Conservation (phyloP, 768 basidiomycete genomes). For the Mycena metata region DNA sequence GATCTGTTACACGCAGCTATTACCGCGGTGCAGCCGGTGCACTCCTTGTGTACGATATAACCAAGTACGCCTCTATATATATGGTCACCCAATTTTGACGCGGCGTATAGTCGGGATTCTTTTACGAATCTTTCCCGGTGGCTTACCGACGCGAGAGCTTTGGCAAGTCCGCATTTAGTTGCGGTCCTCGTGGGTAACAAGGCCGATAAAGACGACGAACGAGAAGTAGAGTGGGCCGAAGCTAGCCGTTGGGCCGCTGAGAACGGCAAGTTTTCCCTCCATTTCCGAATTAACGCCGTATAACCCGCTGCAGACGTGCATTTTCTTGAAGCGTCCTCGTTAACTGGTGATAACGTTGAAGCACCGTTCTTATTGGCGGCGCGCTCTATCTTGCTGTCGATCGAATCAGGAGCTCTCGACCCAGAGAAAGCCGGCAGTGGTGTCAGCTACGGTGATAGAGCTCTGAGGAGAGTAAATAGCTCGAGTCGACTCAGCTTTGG, state of each 20-base stretch:
- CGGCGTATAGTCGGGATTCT: conserved; percentile 78
- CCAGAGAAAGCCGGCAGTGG: conserved; percentile 96
- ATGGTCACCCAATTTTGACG: conserved; percentile 29
- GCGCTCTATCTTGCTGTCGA: conserved; percentile 88
- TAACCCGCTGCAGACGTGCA: conserved; percentile 75
- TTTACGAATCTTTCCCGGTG: conserved; percentile 88
- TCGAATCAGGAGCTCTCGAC: conserved; percentile 91
- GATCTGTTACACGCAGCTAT: conserved; percentile 94
- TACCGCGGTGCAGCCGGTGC: conserved; percentile 95
- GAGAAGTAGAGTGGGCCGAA: conserved; percentile 96
- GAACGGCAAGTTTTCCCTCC: conserved; percentile 71
- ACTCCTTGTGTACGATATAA: conserved; percentile 94
- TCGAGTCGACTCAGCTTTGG: conserved; percentile 92
- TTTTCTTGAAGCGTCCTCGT: conserved; percentile 93
- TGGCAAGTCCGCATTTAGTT: conserved; percentile 93
- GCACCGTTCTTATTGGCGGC: conserved; percentile 92
- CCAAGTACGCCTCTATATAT: conserved; percentile 66
- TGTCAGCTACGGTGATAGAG: conserved; percentile 96
- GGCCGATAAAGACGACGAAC: conserved; percentile 92
- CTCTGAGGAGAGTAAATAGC: conserved; percentile 90
- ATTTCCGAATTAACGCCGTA: conserved; percentile 16
- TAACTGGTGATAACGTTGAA: conserved; percentile 94
- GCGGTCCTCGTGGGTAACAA: conserved; percentile 96
- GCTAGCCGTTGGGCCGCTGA: conserved; percentile 96
- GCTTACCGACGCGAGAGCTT: conserved; percentile 93